Evolutionary conservation across 1,284 basidiomycete genomes (phyloP).

Genomic region (Paramarasmius palmivorus): DNA sequence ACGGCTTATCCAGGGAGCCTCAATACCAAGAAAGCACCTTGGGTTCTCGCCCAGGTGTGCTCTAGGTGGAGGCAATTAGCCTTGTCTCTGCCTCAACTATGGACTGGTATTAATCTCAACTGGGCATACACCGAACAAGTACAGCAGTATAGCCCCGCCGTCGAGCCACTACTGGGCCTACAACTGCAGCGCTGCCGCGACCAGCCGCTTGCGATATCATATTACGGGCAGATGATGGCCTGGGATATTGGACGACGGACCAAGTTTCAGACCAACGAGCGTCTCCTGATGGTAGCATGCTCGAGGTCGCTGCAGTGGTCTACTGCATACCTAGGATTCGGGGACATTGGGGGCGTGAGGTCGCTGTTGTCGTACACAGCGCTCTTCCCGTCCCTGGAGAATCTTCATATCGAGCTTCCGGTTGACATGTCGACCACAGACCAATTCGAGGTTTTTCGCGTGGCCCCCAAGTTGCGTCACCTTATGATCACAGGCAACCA

Average conservation of each 20-base stretch:
- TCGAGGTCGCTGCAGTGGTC: not conserved
- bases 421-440: not conserved
- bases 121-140: not conserved
- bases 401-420: not conserved
- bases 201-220: not conserved
- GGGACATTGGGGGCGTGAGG: not conserved
- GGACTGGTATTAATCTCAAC: not conserved
- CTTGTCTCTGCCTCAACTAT: not conserved
- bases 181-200: not conserved
- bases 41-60: not conserved
- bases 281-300: not conserved
- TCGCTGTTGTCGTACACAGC: not conserved
- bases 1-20: not conserved
- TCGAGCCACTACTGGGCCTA: not conserved
- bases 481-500: not conserved
- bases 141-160: not conserved
- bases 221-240: not conserved
- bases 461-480: not conserved
- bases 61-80: not conserved
- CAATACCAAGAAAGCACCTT: not conserved
- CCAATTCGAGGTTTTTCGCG: not conserved
- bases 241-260: not conserved
- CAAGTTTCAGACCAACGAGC: not conserved
- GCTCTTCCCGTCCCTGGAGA: not conserved
- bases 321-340: not conserved